Evolutionary conservation across 1,284 basidiomycete genomes (phyloP), one percentile per base, ranked within the genome.

Genomic region (Rhizoctonia solani): DNA sequence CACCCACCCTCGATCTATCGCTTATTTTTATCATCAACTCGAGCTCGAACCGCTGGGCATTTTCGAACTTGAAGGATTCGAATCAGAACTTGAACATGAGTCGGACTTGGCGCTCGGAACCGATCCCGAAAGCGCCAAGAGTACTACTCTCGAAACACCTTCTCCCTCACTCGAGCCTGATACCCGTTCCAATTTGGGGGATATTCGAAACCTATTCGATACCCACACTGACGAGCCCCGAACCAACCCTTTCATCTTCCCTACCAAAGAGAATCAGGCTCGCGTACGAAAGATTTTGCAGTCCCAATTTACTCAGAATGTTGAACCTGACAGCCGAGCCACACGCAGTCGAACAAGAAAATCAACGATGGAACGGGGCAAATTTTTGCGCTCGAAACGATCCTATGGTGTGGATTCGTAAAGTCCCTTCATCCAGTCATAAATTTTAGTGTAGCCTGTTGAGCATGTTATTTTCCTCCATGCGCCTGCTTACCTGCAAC

Each of bases 41-140:
- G 16, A 8, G 37, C 37, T 39, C 16, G 37, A 39, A 39, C 16
- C 37, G 44, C 8, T 11, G 44, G 9, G 19, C 44, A 46, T 19
- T 46, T 19, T 46, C 44, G 6, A 14, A 9, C n/a, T 39, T 39
- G 37, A 39, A 8, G 16, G 27, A 19, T 11, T 23, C 30, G 30
- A 30, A n/a, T n/a, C 46, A 11, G 44, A 50, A 21, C 46, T 32
- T 13, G 58, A 61, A 32, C 46, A 29, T 5, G 55, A 46, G 42
- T 27, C 55, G 25, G 55, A 58, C 19, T 39, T 32, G n/a, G 32
- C 16, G 34, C 8, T n/a, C 6, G 32, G 37, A 11, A 44, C 58
- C n/a, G 58, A 61, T 14, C 42, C 44, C 3, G 44, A 50, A 21
- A 61, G 58, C 19, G 46, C 58, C 3, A 61, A 50, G 29, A 61